These are phyloP conservation scores for Boletus smithii DNA, from an alignment of 1,284 basidiomycete species.

Conservation along the genomic window DNA sequence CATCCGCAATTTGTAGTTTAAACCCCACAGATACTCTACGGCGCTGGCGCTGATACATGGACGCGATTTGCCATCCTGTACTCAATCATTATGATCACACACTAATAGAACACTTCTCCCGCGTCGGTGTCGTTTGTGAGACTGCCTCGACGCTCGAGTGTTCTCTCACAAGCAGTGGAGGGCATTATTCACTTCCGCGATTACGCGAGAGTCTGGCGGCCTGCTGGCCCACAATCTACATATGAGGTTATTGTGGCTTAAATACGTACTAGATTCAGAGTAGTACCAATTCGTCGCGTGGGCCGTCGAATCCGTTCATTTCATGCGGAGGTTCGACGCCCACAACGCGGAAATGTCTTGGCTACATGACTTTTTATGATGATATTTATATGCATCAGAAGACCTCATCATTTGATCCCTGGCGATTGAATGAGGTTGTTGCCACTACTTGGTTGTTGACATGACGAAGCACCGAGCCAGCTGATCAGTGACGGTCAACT, in stretches of 20 bases:
- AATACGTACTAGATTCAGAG: slow-evolving; percentile 28
- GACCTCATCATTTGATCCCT: slow-evolving; percentile 17
- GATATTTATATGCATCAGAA: slow-evolving; percentile 14
- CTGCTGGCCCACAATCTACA: slow-evolving; percentile 23
- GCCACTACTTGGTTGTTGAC: slow-evolving; percentile 20
- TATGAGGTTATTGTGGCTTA: slow-evolving; percentile 17
- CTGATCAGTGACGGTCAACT: background rate
- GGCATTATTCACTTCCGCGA: slow-evolving; percentile 28
- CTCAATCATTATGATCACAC: slow-evolving; percentile 3
- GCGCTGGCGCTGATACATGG: slow-evolving; percentile 18
- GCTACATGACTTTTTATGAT: slow-evolving; percentile 15
- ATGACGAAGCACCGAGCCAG: slow-evolving; percentile 19
- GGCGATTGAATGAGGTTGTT: slow-evolving; percentile 11
- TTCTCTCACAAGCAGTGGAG: background rate
- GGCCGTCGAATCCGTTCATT: slow-evolving; percentile 29
- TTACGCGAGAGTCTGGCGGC: slow-evolving; percentile 25
- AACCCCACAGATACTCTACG: slow-evolving; percentile 5
- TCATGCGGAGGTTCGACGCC: slow-evolving; percentile 33
- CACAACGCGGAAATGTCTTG: slow-evolving; percentile 30
- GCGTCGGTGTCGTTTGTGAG: too few species aligned
- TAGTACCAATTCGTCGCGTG: slow-evolving; percentile 16
- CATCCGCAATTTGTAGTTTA: slow-evolving; percentile 15
- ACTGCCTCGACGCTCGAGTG: background rate
- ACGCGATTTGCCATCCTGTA: slow-evolving; percentile 4
- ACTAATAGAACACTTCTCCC: background rate